Percentiles rank a stretch among this genome's conserved stretches.
Evolutionary conservation across 805 yeast species (phyloP).

Genomic region (Sporopachydermia lactativora): DNA sequence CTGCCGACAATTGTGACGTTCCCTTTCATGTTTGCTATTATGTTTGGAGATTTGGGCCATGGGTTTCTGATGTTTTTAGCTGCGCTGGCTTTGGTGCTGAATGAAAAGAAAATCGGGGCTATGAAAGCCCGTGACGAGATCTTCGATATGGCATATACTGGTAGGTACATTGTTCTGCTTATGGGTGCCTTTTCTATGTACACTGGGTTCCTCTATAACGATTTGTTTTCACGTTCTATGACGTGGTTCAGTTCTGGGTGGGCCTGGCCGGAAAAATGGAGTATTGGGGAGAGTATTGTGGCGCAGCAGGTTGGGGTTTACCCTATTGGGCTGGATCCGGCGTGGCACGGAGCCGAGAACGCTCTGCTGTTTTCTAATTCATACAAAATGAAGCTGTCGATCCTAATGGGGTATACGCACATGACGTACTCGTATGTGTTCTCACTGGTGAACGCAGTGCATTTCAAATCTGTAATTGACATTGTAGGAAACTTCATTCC

Average conservation of each 20-base stretch:
- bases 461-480: constrained; percentile 61
- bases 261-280: constrained; percentile 76
- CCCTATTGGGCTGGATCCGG: constrained; percentile 77
- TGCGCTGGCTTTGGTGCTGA: constrained; percentile 54
- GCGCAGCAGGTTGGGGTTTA: constrained; percentile 62
- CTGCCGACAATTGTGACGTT: constrained; percentile 88
- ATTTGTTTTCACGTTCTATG: constrained; percentile 84
- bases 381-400: constrained; percentile 92
- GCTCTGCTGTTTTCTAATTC: constrained; percentile 83
- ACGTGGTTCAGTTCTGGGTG: constrained; percentile 81
- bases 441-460: constrained; percentile 66
- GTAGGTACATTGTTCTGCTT: constrained; percentile 77
- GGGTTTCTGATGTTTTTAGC: constrained; percentile 73
- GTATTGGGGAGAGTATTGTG: constrained; percentile 51
- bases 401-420: constrained; percentile 87
- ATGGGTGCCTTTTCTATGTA: constrained; percentile 96
- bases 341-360: constrained; percentile 97
- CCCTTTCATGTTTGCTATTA: constrained; percentile 97
- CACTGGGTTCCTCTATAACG: constrained; percentile 90
- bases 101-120: constrained; percentile 55
- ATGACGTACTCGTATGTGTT: constrained; percentile 85
- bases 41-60: constrained; percentile 98
- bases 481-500: constrained; percentile 89
- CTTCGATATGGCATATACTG: constrained; percentile 90
- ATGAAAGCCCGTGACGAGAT: constrained; percentile 73